Base-by-base conservation (phyloP, 2,329 filamentous ascomycete genomes). In the Sarocladiaceae sp. region DNA sequence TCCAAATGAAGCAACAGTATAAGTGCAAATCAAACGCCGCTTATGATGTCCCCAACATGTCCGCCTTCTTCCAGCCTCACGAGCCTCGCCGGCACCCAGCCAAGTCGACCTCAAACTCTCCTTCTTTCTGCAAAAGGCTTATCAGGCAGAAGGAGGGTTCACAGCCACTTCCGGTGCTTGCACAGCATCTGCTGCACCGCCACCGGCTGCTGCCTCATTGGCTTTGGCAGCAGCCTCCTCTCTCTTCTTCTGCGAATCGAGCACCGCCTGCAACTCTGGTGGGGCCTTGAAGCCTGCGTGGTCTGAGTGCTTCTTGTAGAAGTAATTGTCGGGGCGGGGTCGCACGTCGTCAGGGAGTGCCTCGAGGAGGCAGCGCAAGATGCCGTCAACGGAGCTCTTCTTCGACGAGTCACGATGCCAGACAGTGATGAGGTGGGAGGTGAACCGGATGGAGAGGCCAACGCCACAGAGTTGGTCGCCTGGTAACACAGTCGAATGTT, bases 371-470 rank as follows among this genome's bases (percentile, higher is more conserved):
- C 83, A 86, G 56, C 82, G 73, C 47, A 92, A 77, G 54, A 97
- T 78, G 57, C 77, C 81, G 64, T 93, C 84, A 59, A 94, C 81
- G 5, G 90, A 94, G 59, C 81, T 83, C 63, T 89, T 78, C 70
- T 94, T 91, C 55, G 83, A 85, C 20, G 86, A 85, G 63, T 96
- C 88, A 56, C 94, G 89, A 72, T 96, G 94, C 93, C 93, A 97
- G 63, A 97, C 82, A 60, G 88, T 88, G 66, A 97, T 87, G 59
- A 96, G 82, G 66, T 93, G 86, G 26, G 86, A 87, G 72, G 92
- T 96, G 78, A 94, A 95, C 62, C 92, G 86, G 53, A 93, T 88
- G 1, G 88, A 91, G 58, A 94, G 84, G 37, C 88, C 90, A 44
- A 97, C 85, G 49, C 93, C 93, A 66, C 92, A 94, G 60, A 97